These are phyloP conservation scores for Suillus bovinus DNA, from an alignment of 768 basidiomycete species.

Conservation along the genomic window DNA sequence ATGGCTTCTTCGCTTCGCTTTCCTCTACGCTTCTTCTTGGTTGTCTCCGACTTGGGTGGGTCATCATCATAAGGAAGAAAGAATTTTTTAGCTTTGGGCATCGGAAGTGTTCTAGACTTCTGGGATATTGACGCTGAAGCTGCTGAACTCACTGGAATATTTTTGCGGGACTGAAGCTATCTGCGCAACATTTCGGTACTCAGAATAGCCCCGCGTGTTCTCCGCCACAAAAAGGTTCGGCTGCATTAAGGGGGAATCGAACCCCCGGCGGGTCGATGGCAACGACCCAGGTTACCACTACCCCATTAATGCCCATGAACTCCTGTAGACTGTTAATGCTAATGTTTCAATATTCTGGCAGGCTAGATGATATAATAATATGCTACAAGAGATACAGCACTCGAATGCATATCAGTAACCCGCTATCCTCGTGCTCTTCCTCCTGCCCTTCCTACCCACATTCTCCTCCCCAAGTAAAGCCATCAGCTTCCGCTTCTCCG, in stretches of 20 bases:
- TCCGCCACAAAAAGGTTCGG: too few relatives aligned
- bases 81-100: not conserved
- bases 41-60: not conserved
- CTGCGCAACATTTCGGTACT: too few relatives aligned
- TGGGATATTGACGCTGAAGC: too few relatives aligned
- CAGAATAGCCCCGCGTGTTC: too few relatives aligned
- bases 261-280: conserved; percentile 86
- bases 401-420: conserved; percentile 22
- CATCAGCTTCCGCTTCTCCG: conserved; percentile 60
- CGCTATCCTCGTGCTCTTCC: conserved; percentile 21
- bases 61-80: not conserved
- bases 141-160: too few relatives aligned
- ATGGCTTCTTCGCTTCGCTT: not conserved
- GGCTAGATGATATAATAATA: not conserved
- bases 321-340: conserved; percentile 18
- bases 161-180: too few relatives aligned
- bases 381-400: not conserved
- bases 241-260: conserved; percentile 81
- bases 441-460: conserved; percentile 17
- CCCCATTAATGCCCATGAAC: conserved; percentile 63
- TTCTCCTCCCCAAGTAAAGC: conserved; percentile 44
- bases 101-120: not conserved
- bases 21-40: not conserved
- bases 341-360: not conserved
- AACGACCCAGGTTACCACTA: conserved; percentile 70